Evolutionary conservation across 495 filamentous ascomycete species (phyloP), one percentile per base, ranked within the genome.

Genomic region (Aeminium ludgeri): DNA sequence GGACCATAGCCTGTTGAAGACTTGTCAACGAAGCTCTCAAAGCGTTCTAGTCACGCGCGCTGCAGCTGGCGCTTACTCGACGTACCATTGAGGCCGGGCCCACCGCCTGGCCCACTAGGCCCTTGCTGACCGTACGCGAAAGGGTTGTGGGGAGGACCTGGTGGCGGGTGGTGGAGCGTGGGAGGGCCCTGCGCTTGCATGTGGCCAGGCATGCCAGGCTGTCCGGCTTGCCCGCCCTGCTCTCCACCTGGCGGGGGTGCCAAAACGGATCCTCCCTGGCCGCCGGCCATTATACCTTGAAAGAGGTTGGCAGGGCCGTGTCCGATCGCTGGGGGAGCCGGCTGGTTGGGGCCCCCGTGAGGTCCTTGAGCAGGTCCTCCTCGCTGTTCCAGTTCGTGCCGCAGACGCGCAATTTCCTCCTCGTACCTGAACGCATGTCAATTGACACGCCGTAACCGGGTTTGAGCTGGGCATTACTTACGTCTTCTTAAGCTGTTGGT

Each of bases 241-340:
- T 58, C 59, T 55, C 76, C 74, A 57, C 71, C 72, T 43, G 74
- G 75, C 45, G 82, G 84, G 53, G 86, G 89, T 40, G 84, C 86
- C 55, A 93, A 80, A 48, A 80, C 78, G 43, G 84, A 82, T 11
- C 72, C 76, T 45, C 80, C 84, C 66, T 85, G 85, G 55, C 77
- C 80, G 42, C 86, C 87, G 45, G 89, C 71, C 82, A 97, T 95
- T 50, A 97, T 94, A 18, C 82, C 84, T 48, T 85, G 80, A 55
- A 97, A 96, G 30, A 95, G 67, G 57, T 91, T 86, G 58, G 76
- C 85, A 19, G 81, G 79, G 30, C 89, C 86, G 56, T 89, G 80
- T n/a, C 86, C 85, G 57, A 97, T 78, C 20, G 80, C 69, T 33
- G 84, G 84, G 25, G 84, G 83, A 20, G 80, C 82, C 34, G 80